phyloP scores from a whole-genome alignment of 768 basidiomycete genomes.

The Leccinum aurantiacum region DNA sequence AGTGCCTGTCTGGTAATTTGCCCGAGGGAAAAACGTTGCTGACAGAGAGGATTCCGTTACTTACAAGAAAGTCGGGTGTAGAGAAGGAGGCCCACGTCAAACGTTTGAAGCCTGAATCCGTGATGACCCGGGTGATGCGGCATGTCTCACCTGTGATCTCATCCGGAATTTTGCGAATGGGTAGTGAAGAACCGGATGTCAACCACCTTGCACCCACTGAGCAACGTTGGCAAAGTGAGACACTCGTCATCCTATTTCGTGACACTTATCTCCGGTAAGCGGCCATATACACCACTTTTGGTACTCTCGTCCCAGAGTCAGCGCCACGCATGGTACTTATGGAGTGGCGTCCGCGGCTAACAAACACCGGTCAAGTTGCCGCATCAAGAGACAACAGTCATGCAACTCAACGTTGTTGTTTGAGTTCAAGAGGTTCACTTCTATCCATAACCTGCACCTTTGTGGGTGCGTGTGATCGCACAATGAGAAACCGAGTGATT shows the following conservation, averaged over 20 bases:
- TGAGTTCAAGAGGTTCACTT: conserved; percentile 6
- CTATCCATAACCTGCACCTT: background rate
- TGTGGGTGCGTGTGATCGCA: conserved; percentile 1
- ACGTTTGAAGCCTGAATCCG: background rate
- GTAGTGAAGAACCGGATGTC: background rate
- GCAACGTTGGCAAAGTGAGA: conserved; percentile 19
- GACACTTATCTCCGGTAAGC: conserved; percentile 6
- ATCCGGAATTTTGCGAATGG: conserved; percentile 2
- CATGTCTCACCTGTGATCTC: conserved; percentile 19
- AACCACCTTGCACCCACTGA: background rate
- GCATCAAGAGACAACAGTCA: background rate
- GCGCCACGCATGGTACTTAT: background rate
- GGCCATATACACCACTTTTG: conserved; percentile 3
- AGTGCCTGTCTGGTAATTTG: background rate
- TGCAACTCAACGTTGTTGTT: conserved; percentile 4
- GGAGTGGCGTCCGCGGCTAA: background rate
- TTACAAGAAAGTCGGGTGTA: conserved; percentile 4
- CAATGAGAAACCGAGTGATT: background rate
- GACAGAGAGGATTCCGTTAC: background rate
- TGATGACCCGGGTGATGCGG: background rate
- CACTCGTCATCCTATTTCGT: conserved; percentile 14
- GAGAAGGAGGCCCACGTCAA: conserved; percentile 1
- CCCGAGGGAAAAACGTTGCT: background rate
- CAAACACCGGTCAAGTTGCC: background rate
- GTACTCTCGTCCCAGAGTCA: background rate